Base-by-base conservation (phyloP, 768 basidiomycete genomes). In the Agrocybe chaxingu region DNA sequence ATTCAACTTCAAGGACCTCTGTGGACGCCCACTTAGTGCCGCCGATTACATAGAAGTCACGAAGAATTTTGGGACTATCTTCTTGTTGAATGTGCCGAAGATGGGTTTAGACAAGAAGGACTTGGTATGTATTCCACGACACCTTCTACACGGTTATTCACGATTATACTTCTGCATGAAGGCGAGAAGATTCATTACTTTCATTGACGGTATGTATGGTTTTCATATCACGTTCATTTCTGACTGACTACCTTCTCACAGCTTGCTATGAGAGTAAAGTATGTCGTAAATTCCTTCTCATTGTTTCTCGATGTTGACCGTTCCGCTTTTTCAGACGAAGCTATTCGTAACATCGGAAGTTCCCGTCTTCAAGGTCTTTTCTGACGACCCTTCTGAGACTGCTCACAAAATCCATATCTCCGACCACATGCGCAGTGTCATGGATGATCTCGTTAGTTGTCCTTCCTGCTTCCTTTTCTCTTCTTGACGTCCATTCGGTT, bases 31-130 rank as follows among this genome's bases (percentile, higher is more conserved):
- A 1, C 71, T 97, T 60, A 91, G 91, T 61, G 96, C 97, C 18
- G 93, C 93, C 1, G 97, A 99, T 67, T 99, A 98, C 67, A 65
- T 99, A 35, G 93, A 98, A 71, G 81, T 99, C 49, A 96, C 95
- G 3, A 84, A 84, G 60, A 82, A 75, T 30, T 99, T 97, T 64
- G 78, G 80, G 29, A 96, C 93, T 10, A 74, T 99, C 11, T 98
- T 99, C 62, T 71, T 99, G 32, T 71, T 84, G 38, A 86, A 92
- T 61, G 83, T 98, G 30, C 91, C 89, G 41, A 89, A 90, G 74
- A 85, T 99, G 85, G 89, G 84, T 1, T 65, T 98, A 56, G 77
- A 81, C 47, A 78, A 84, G 64, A 95, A 97, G 70, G 97, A 99
- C 64, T 78, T 87, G 72, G 92, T 90, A 49, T 47, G 63, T 58